These are phyloP conservation scores for Sporobolomyces pararoseus DNA, from an alignment of 768 basidiomycete genomes.

Conservation along the genomic window DNA sequence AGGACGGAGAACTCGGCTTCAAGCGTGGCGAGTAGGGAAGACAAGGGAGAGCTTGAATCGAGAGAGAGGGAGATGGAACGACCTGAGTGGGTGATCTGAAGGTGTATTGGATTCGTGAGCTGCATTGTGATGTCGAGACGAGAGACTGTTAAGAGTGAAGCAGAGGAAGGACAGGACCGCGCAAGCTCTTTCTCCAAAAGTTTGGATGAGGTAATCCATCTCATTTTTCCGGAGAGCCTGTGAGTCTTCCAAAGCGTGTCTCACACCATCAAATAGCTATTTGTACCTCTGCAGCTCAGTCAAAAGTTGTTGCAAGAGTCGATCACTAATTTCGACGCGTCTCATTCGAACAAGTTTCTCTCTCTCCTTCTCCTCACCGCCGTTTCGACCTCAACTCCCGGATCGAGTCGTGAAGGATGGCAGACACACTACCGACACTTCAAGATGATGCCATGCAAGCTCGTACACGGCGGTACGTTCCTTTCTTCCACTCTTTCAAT, in stretches of 20 bases:
- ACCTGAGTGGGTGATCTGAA: slow-evolving; percentile 14
- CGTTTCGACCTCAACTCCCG: background rate
- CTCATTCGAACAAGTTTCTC: background rate
- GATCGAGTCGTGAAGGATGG: background rate
- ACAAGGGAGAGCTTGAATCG: background rate
- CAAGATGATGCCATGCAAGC: slow-evolving; percentile 19
- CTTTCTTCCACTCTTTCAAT: background rate
- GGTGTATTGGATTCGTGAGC: background rate
- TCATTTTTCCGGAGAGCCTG: too few relatives aligned
- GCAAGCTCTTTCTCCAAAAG: too few relatives aligned
- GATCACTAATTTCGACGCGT: slow-evolving; percentile 6
- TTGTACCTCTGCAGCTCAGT: too few relatives aligned
- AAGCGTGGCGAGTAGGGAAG: slow-evolving; percentile 6
- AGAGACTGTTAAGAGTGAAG: background rate
- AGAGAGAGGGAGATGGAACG: slow-evolving; percentile 16
- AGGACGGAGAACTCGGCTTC: slow-evolving; percentile 16
- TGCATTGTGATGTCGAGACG: background rate
- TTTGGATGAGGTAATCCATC: too few relatives aligned
- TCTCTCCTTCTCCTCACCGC: background rate
- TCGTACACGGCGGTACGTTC: slow-evolving; percentile 20
- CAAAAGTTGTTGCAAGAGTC: too few relatives aligned
- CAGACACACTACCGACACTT: slow-evolving; percentile 16
- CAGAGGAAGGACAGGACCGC: background rate
- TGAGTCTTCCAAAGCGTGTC: too few relatives aligned
- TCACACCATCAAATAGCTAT: too few relatives aligned